phyloP scores from a whole-genome alignment of 345 rosid species.

The Cardiospermum halicacabum region DNA sequence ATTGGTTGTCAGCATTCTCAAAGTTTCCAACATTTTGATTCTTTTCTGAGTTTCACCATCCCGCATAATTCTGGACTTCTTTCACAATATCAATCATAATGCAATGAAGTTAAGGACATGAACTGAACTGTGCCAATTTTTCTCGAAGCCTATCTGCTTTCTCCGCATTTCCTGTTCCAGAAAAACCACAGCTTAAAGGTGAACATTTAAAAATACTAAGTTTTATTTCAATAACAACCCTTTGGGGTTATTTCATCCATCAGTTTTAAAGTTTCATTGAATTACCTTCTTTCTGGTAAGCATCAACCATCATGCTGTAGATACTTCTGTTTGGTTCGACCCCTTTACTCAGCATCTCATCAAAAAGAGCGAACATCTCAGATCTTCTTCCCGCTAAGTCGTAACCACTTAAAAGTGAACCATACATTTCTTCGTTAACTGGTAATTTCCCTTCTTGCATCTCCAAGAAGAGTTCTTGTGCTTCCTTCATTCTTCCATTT shows the following conservation, averaged over 20 bases:
- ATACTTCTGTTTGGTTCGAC: slow-evolving; percentile 62
- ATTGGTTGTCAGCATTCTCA: slow-evolving; percentile 12
- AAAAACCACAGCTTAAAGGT: slow-evolving; percentile 38
- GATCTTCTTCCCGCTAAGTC: slow-evolving; percentile 34
- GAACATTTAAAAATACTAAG: slow-evolving; percentile 47
- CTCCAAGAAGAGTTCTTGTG: slow-evolving; percentile 44
- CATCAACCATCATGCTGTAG: slow-evolving; percentile 46
- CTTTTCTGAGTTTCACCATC: slow-evolving; percentile 5
- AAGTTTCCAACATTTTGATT: slow-evolving; percentile 11
- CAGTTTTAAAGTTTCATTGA: slow-evolving; percentile 35
- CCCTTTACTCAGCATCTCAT: slow-evolving; percentile 50
- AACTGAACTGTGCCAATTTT: slow-evolving; percentile 40
- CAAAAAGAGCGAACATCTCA: slow-evolving; percentile 47
- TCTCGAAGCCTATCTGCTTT: slow-evolving; percentile 49
- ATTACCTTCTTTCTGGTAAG: slow-evolving; percentile 51
- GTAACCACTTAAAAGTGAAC: slow-evolving; percentile 56
- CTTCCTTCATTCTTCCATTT: slow-evolving; percentile 50
- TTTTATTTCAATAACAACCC: slow-evolving; percentile 22
- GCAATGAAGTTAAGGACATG: slow-evolving; percentile 46
- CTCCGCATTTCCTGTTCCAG: slow-evolving; percentile 36
- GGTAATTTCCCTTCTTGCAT: slow-evolving; percentile 54
- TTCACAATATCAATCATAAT: slow-evolving; percentile 25
- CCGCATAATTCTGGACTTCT: slow-evolving; percentile 6
- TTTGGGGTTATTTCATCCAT: slow-evolving; percentile 38
- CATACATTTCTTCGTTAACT: slow-evolving; percentile 55